Evolutionary conservation across 331 rosid species (phyloP), one percentile per base, ranked within the genome.

Genomic region (Pyracantha coccinea): DNA sequence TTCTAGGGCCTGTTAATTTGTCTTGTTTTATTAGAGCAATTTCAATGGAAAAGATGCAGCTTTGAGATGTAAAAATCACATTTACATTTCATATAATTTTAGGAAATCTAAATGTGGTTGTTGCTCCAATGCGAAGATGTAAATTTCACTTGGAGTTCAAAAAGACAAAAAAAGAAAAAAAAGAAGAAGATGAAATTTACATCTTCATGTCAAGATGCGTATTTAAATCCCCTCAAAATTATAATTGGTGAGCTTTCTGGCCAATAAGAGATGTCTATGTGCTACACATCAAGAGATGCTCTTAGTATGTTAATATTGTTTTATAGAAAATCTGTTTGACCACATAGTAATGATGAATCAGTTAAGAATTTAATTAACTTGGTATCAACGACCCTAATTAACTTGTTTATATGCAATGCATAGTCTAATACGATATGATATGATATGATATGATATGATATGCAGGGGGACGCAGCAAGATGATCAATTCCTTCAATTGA

Each of bases 391-490:
- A 41, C 33, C 31, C 44, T 29, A 28, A 16, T 16, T 62, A 63
- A 63, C 41, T 63, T 63, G 41, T 7, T 62, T 25, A 6, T 19
- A 10, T 61, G 32, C 23, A 28, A 29, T 63, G 21, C n/a, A 32
- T 32, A 11, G 47, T 41, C 47, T 41, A 15, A 41, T 38, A 38
- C 14, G 14, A 10, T 38, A 10, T 3, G 45, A 38, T 41, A 31
- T 31, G 0, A n/a, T n/a, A n/a, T n/a, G n/a, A n/a, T n/a, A 9
- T 8, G 13, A 17, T 17, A 16, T 72, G 35, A 44, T 58, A 53
- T 71, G 80, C 86, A 92, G 97, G 24, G 93, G 84, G 14, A 80
- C 67, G 63, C 79, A 83, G 74, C 77, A 77, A 54, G 84, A 76
- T 47, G 87, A 74, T n/a, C n/a, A n/a, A 72, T 79, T 82, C 52